Evolutionary conservation across 2,329 filamentous ascomycete genomes (phyloP), one percentile per base, ranked within the genome.

Genomic region (Raffaelea deltoideospora): DNA sequence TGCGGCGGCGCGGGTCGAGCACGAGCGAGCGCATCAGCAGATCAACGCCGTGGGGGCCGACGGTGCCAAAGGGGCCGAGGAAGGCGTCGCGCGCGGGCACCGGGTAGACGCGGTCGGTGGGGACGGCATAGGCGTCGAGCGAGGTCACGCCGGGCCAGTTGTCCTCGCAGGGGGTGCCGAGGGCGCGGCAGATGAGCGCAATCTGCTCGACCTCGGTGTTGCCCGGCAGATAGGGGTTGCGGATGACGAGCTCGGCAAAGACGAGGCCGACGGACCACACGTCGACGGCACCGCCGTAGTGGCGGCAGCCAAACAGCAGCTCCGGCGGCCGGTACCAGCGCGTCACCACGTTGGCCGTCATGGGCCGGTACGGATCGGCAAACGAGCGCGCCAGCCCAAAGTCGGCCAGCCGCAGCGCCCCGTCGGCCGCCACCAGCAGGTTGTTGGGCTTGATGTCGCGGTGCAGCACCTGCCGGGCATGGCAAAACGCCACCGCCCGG

Each of bases 401-500:
- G 79, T 98, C 90, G 26, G 88, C 90, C 35, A 98, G 73, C 57
- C 96, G 96, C 52, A 98, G 76, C 51, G 88, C 83, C 34, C 90
- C 88, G 53, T 94, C 83, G 30, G 84, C 81, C 18, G 86, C 86
- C 49, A 98, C 93, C 41, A 98, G 69, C 58, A 96, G 64, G 63
- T 98, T 98, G 71, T 96, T 96, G 33, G 88, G 88, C 61, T 98
- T 98, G 65, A 98, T 96, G 64, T 98, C 90, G 48, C 90, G 83
- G 60, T 98, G 90, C 22, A 98, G 69, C 15, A 98, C 74, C 49
- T 80, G 88, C 56, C 90, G 92, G 53, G 87, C 83, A 58, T 98
- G 90, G 58, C 90, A 96, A 65, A 93, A 98, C 79, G 85, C 93
- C 21, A 96, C 76, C 20, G 82, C 90, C 30, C 88, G 77, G 21